Evolutionary conservation across 345 rosid species (phyloP), one percentile per base, ranked within the genome.

Genomic region (Aegle marmelos): DNA sequence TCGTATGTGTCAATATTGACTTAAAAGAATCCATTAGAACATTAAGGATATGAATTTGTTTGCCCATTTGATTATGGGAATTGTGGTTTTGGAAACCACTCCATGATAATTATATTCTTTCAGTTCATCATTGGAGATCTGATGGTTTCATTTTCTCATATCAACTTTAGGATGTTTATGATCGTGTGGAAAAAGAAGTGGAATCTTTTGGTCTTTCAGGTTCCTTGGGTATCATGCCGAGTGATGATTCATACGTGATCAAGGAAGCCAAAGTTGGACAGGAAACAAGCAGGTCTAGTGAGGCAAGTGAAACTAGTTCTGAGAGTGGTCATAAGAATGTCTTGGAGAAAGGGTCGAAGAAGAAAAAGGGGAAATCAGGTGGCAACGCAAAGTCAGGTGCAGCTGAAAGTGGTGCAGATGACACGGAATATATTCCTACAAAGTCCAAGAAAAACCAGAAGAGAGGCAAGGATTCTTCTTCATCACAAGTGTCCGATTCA

Each of bases 371-470:
- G 25, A 93, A 92, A 84, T 82, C 96, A 68, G 79, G 81, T 63
- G 91, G 89, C 70, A 67, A 61, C 72, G 53, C 75, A 81, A 95
- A 89, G 85, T 27, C 88, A 80, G 81, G 76, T 72, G 59, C 76
- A 4, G 72, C 78, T 76, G 98, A 89, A 78, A 88, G 81, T 80
- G 77, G 75, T 86, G 78, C 78, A 63, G 98, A 95, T 68, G 85
- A 88, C 64, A 87, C 87, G 74, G 98, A 88, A 80, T 89, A 86
- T 14, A 37, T 81, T 70, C 91, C 93, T 68, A 75, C 86, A 64
- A 93, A 92, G 87, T 90, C 97, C 73, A 93, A 89, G 91, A 92
- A 90, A 85, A 95, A 86, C 87, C 98, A 91, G 83, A 93, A 88
- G 85, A 92, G 86, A 89, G 90, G 90, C 62, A 95, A 85, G 90